phyloP scores from a whole-genome alignment of 2,329 filamentous ascomycete species.

The Colletotrichum kahawae region DNA sequence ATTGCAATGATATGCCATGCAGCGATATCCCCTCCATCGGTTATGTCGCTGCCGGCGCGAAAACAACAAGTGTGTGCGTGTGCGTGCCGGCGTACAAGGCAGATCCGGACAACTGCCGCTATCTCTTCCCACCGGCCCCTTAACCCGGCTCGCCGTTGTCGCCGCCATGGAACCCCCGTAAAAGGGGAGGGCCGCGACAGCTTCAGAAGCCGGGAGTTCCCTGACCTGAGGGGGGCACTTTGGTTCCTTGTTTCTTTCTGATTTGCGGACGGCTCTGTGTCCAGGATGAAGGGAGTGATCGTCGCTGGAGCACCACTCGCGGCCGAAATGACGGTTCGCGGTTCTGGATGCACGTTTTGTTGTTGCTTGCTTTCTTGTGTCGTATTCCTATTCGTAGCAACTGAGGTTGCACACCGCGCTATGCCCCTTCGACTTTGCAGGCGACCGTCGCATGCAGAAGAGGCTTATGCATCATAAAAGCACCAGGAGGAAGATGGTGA shows the following conservation, averaged over 20 bases:
- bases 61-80: not conserved
- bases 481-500: not conserved
- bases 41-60: not conserved
- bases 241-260: conserved; percentile 13
- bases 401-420: not conserved
- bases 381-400: not conserved
- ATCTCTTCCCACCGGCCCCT: conserved; percentile 7
- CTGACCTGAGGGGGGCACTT: not conserved
- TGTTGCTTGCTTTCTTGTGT: not conserved
- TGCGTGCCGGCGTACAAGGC: not conserved
- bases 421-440: not conserved
- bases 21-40: not conserved
- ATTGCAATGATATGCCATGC: conserved; percentile 6
- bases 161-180: conserved; percentile 10
- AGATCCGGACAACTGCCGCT: conserved; percentile 17
- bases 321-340: conserved; percentile 13
- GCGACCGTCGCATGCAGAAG: not conserved
- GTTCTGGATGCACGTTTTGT: not conserved
- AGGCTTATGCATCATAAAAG: not conserved
- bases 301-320: not conserved
- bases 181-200: conserved; percentile 6
- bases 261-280: conserved; percentile 4
- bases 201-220: conserved; percentile 5
- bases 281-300: not conserved
- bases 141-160: conserved; percentile 12